Percentiles rank a stretch among this genome's conserved stretches.
Conservation (phyloP, 1,284 basidiomycete species). For the Leccinum glutinopallens region DNA sequence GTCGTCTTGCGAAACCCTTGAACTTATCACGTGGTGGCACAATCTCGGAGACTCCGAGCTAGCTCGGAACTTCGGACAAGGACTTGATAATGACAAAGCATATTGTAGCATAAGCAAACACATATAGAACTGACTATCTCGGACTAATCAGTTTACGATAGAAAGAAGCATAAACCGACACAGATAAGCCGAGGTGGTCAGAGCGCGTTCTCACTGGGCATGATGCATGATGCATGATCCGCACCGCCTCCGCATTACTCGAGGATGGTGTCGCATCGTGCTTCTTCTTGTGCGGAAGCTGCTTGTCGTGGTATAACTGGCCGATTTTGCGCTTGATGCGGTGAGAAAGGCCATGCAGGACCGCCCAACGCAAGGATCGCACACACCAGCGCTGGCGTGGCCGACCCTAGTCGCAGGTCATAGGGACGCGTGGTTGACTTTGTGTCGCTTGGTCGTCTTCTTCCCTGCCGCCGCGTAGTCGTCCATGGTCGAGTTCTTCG, state of each 20-base stretch:
- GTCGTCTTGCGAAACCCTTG: no score
- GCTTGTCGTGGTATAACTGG: conserved; percentile 88
- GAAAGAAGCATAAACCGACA: no score
- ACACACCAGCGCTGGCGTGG: conserved; percentile 90
- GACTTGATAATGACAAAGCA: no score
- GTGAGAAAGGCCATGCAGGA: conserved; percentile 6
- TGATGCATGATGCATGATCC: conserved; percentile 11
- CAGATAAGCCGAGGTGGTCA: no score
- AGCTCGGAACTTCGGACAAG: no score
- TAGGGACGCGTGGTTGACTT: conserved; percentile 90
- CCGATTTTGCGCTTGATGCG: conserved; percentile 87
- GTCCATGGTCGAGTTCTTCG: no score
- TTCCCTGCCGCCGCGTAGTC: conserved; percentile 31
- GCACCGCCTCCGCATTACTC: conserved; percentile 31
- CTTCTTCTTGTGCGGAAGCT: conserved; percentile 55
- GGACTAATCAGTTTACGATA: no score
- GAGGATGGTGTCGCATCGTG: conserved; percentile 33
- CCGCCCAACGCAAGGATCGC: conserved; percentile 7
- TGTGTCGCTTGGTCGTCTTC: conserved; percentile 69
- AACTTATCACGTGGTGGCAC: no score
- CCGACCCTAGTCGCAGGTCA: conserved; percentile 89
- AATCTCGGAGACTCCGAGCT: no score
- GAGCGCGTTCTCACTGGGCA: no score
- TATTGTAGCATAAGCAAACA: no score
- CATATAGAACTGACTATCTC: no score